Percentiles rank a stretch among this genome's conserved stretches.
These are phyloP conservation scores for Magnaporthiopsis incrustans DNA, from an alignment of 2,329 filamentous ascomycete genomes.

Conservation along the genomic window DNA sequence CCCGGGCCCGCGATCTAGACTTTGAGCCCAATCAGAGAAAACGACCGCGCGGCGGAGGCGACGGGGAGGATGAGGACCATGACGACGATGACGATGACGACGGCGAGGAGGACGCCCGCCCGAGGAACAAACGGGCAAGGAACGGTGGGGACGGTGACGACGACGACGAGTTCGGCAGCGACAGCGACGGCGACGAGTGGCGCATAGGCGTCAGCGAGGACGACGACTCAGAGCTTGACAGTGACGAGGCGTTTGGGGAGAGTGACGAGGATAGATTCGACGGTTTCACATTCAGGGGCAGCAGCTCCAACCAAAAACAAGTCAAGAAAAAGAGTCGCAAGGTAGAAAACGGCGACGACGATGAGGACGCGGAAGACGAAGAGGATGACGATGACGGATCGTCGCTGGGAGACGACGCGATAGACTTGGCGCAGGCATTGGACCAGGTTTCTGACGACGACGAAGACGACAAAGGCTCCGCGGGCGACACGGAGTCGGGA, in stretches of 20 bases:
- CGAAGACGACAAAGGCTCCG: conserved; percentile 36
- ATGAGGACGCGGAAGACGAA: conserved; percentile 31
- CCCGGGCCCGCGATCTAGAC: conserved; percentile 40
- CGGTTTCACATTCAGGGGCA: conserved; percentile 54
- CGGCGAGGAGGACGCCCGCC: conserved; percentile 55
- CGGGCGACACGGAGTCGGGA: conserved; percentile 34
- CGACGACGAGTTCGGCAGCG: conserved; percentile 65
- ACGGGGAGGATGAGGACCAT: conserved; percentile 36
- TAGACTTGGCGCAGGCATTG: conserved; percentile 49
- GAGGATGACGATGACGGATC: conserved; percentile 50
- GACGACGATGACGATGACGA: conserved; percentile 47
- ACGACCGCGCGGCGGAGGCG: conserved; percentile 35
- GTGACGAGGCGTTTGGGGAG: conserved; percentile 76
- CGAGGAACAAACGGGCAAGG: conserved; percentile 28
- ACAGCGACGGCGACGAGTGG: conserved; percentile 83
- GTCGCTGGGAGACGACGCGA: conserved; percentile 50
- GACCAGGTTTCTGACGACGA: conserved; percentile 47
- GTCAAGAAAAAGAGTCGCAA: conserved; percentile 24
- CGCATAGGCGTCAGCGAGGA: conserved; percentile 58
- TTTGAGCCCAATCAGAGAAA: conserved; percentile 35
- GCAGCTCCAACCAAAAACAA: conserved; percentile 23
- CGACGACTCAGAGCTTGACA: conserved; percentile 57
- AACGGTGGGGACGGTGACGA: conserved; percentile 36
- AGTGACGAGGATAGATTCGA: conserved; percentile 83
- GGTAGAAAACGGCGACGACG: conserved; percentile 35